Evolutionary conservation across 2,329 filamentous ascomycete species (phyloP).

Genomic region (Byssothecium circinans): DNA sequence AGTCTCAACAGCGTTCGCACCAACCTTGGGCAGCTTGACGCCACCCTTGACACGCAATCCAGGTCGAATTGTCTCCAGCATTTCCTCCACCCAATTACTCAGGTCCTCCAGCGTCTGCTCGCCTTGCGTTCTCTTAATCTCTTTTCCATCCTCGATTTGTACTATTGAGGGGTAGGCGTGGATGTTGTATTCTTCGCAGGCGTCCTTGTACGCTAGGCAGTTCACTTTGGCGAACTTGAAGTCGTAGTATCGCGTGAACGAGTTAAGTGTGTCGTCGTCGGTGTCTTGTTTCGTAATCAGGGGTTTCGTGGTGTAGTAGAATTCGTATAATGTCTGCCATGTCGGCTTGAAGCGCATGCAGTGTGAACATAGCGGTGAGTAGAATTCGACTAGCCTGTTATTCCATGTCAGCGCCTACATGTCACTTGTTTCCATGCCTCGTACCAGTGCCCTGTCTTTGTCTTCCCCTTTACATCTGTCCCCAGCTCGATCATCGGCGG

Average conservation of each 20-base stretch:
- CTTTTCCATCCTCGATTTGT: conserved; percentile 77
- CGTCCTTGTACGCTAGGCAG: conserved; percentile 79
- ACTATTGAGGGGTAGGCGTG: conserved; percentile 73
- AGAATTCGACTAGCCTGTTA: conserved; percentile 52
- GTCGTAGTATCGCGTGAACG: conserved; percentile 81
- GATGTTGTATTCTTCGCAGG: conserved; percentile 70
- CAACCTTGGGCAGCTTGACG: conserved; percentile 70
- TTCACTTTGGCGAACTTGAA: conserved; percentile 86
- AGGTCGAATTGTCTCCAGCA: conserved; percentile 75
- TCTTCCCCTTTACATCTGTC: conserved; percentile 59
- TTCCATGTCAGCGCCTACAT: conserved; percentile 1
- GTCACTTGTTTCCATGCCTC: background rate
- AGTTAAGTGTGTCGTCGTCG: conserved; percentile 55
- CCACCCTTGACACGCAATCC: conserved; percentile 72
- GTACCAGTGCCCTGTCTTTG: conserved; percentile 70
- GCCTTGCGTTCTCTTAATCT: conserved; percentile 65
- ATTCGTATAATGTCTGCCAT: conserved; percentile 93
- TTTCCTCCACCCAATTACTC: conserved; percentile 72
- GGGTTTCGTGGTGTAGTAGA: conserved; percentile 85
- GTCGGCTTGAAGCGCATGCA: conserved; percentile 79
- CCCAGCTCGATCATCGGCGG: conserved; percentile 66
- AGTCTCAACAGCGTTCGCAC: conserved; percentile 57
- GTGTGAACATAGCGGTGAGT: conserved; percentile 62
- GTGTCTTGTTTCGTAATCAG: conserved; percentile 42
- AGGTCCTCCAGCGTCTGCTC: conserved; percentile 67